Percentiles rank a stretch among this genome's conserved stretches.
phyloP scores from a whole-genome alignment of 441 rosid species.

The Raphanus hybrid region DNA sequence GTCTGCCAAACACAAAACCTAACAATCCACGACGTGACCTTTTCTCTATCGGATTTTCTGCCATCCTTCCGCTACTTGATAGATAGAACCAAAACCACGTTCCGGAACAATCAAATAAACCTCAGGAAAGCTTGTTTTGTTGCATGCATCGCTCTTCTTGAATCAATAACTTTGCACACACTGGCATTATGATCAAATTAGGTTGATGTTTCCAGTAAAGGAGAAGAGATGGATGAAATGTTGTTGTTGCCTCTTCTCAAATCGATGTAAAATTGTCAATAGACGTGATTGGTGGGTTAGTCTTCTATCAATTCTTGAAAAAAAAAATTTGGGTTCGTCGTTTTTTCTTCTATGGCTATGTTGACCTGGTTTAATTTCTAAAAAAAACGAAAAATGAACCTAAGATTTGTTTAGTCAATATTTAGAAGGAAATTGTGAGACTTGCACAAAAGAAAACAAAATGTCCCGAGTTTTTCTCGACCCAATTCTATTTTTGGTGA shows the following conservation, averaged over 20 bases:
- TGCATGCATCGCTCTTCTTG: neutral
- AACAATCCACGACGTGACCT: constrained; percentile 70
- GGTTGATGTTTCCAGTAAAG: neutral
- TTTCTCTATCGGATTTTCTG: constrained; percentile 50
- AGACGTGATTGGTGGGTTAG: constrained; percentile 10
- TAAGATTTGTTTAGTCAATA: constrained; percentile 32
- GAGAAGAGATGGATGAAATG: neutral
- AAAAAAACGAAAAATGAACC: constrained; percentile 37
- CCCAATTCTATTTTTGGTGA: constrained; percentile 35
- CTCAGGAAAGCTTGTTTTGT: constrained; percentile 22
- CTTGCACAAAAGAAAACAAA: constrained; percentile 20
- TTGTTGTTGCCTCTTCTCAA: constrained; percentile 1
- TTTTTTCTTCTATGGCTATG: constrained; percentile 1
- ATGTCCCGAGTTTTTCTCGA: constrained; percentile 26
- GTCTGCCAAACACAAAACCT: constrained; percentile 63
- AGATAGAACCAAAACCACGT: neutral
- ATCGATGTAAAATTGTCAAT: constrained; percentile 14
- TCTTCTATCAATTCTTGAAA: constrained; percentile 7
- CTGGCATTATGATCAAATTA: too few relatives aligned
- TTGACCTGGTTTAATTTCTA: constrained; percentile 21
- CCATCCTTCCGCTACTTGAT: constrained; percentile 21
- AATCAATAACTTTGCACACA: too few relatives aligned
- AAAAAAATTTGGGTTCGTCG: too few relatives aligned
- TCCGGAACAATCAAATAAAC: constrained; percentile 12
- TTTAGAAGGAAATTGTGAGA: constrained; percentile 39